A percentile compares a stretch with the other conserved stretches of the same genome.
These are phyloP conservation scores for Sphaerulina vaccinii DNA, from an alignment of 2,329 filamentous ascomycete genomes.

Conservation along the genomic window DNA sequence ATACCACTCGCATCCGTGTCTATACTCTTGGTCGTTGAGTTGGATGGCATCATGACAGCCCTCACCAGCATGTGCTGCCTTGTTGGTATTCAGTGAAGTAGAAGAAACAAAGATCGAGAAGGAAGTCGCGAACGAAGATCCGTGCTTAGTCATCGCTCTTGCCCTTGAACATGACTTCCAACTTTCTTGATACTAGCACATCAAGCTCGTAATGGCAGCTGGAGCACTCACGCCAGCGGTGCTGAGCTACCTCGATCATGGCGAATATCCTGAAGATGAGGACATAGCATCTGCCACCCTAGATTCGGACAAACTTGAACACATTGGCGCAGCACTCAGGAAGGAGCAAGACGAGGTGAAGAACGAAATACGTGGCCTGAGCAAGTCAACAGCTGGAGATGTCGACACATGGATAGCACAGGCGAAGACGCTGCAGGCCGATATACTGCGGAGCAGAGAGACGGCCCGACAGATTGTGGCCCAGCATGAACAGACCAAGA, in stretches of 20 bases:
- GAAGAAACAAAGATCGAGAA: too few relatives aligned
- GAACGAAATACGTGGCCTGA: slow-evolving; percentile 72
- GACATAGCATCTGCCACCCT: slow-evolving; percentile 55
- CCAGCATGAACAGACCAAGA: slow-evolving; percentile 68
- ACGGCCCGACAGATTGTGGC: slow-evolving; percentile 79
- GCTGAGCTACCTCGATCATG: slow-evolving; percentile 61
- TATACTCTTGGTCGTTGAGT: too few relatives aligned
- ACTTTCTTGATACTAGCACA: not conserved
- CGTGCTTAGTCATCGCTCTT: too few relatives aligned
- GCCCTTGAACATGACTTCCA: too few relatives aligned
- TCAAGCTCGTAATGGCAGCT: slow-evolving; percentile 19
- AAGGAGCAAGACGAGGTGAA: slow-evolving; percentile 55
- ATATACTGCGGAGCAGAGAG: slow-evolving; percentile 76
- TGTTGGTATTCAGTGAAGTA: too few relatives aligned
- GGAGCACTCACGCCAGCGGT: slow-evolving; percentile 56
- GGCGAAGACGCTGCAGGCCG: slow-evolving; percentile 78
- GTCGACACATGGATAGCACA: slow-evolving; percentile 84
- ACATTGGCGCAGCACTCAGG: slow-evolving; percentile 51
- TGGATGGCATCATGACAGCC: too few relatives aligned
- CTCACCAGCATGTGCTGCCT: too few relatives aligned
- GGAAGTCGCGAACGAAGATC: too few relatives aligned
- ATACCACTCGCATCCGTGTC: too few relatives aligned
- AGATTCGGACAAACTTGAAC: slow-evolving; percentile 48
- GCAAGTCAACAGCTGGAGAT: slow-evolving; percentile 72
- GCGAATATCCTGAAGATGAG: slow-evolving; percentile 58